Base-by-base conservation (phyloP, 169 alveolate species). In the Blepharisma undulans region DNA sequence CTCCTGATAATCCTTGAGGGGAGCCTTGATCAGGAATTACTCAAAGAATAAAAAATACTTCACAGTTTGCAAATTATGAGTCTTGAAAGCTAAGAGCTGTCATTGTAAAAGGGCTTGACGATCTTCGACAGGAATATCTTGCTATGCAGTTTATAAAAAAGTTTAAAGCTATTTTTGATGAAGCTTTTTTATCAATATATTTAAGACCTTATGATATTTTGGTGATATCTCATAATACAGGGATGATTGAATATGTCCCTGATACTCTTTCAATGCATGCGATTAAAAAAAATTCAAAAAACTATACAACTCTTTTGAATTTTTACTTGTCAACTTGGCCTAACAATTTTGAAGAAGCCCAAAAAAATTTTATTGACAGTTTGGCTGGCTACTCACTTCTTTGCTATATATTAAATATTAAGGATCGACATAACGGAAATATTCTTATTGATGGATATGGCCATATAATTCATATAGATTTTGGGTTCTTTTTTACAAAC, bases 361-460 rank as follows among this genome's bases (percentile, higher is more conserved):
- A 98, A 85, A 96, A 97, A 87, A 98, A 98, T 90, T 98, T 99
- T 94, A 95, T 98, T 59, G 96, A 97, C 71, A 95, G 99, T 48
- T 95, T 98, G 79, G 99, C 99, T 10, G 99, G 99, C 5, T 98
- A 98, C 92, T 97, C 99, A 10, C 94, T 98, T n/a, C 96, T 98
- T 32, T 96, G 99, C 90, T 98, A 97, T 87, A 95, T 97, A 27
- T 87, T 97, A 27, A 97, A 98, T 96, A 97, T 98, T 21, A 99
- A 99, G 91, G 99, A 98, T 81, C 92, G 99, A 74, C 99, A 98
- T 95, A 98, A 98, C 95, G 99, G 99, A 6, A 99, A 99, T 94
- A 98, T 99, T 82, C 93, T 99, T 93, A 94, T 99, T 32, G 98
- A 99, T 86, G 95, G 95, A 33, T 92, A 90, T 66, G 99, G 99